Evolutionary conservation across 305 asterid genomes (phyloP), one percentile per base, ranked within the genome.

Genomic region (Rubia peregrina): DNA sequence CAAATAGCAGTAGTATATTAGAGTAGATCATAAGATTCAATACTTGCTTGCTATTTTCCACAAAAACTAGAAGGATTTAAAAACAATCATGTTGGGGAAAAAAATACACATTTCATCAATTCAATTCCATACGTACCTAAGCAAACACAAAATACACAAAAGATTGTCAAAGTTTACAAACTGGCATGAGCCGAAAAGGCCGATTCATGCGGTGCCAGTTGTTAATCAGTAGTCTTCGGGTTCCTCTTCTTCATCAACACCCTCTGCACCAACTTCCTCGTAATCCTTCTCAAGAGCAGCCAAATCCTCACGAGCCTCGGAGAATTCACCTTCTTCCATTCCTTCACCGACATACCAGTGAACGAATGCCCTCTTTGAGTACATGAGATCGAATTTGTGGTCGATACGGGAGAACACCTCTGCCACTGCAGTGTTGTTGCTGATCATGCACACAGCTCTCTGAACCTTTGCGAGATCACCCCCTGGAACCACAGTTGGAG

Each of bases 321-420:
- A 76, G 71, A 76, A 76, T 46, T 76, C 80, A 10, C 80, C 80
- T 72, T 76, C 80, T 65, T 76, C 80, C 80, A 76, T 76, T 19
- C 80, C 80, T 66, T 76, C 80, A 40, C 80, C 80, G 16, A 76
- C 80, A 41, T 76, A 76, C 80, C 80, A 76, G 65, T 76, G 80
- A 49, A 76, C 80, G 7, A 76, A 76, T 11, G 80, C 80, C 62
- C 80, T 72, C 73, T 76, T 76, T 17, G 74, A 57, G 59, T 76
- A 76, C 80, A 76, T 76, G 70, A 76, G 76, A 68, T 76, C 80
- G 44, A 76, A 76, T 24, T 76, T 76, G 61, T 76, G 80, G 70
- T 76, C 80, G n/a, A 76, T 76, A 3, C 80, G 80, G 1, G 76
- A 71, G 67, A 76, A 76, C 59, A 76, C 80, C 71, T 76, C 80